Evolutionary conservation across 164 flowering plant genomes (phyloP).

Genomic region (Houttuynia cordata): DNA sequence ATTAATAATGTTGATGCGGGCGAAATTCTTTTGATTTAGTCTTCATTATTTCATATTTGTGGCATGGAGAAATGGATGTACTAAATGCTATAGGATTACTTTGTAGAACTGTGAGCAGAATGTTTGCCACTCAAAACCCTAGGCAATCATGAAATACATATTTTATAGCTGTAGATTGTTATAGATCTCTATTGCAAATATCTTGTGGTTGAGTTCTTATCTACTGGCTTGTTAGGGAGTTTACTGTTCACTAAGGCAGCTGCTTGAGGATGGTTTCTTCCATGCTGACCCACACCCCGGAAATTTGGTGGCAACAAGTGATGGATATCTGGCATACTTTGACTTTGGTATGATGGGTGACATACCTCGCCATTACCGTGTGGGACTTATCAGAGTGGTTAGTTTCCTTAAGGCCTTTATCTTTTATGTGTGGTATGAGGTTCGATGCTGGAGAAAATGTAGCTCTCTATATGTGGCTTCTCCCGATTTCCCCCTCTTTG

Average conservation of each 20-base stretch:
- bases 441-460: too few relatives aligned
- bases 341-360: conserved; percentile 99
- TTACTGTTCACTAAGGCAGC: conserved; percentile 80
- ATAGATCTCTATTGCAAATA: not conserved
- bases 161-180: not conserved
- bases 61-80: too few relatives aligned
- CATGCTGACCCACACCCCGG: conserved; percentile 99
- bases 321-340: conserved; percentile 85
- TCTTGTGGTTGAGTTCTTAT: not conserved
- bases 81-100: too few relatives aligned
- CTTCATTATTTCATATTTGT: too few relatives aligned
- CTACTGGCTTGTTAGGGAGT: conserved; percentile 39
- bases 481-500: too few relatives aligned
- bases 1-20: too few relatives aligned
- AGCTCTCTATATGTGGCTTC: too few relatives aligned
- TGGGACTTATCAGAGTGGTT: conserved; percentile 93
- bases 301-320: conserved; percentile 70
- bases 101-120: too few relatives aligned
- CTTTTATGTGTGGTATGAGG: too few relatives aligned
- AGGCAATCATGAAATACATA: too few relatives aligned
- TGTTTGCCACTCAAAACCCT: too few relatives aligned
- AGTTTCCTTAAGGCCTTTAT: conserved; percentile 9
- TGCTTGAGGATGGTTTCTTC: conserved; percentile 96
- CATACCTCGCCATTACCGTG: conserved; percentile 89
- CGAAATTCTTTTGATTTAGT: too few relatives aligned